Percentiles rank a stretch among this genome's conserved stretches.
These are phyloP conservation scores for Myxozyma nipponensis DNA, from an alignment of 805 yeast genomes.

Conservation along the genomic window DNA sequence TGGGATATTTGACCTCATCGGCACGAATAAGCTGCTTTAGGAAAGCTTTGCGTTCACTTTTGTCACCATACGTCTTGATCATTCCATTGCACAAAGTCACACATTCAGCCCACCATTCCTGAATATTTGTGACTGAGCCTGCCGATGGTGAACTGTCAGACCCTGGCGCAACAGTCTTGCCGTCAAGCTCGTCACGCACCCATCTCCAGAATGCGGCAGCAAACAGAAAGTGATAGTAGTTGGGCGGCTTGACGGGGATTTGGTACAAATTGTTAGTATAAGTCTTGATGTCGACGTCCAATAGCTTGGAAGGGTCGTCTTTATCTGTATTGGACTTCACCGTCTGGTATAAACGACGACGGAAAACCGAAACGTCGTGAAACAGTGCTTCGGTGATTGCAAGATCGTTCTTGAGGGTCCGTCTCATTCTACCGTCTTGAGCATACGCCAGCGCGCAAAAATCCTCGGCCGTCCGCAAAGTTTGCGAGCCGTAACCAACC, in stretches of 20 bases:
- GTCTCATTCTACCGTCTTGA: conserved; percentile 28
- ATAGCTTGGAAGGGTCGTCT: conserved; percentile 4
- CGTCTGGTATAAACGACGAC: conserved; percentile 18
- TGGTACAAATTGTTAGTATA: conserved; percentile 21
- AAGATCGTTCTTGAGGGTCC: conserved; percentile 25
- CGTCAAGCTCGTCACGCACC: conserved; percentile 25
- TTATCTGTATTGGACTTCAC: conserved; percentile 6
- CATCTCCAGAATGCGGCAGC: conserved; percentile 29
- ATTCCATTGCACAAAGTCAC: conserved; percentile 23
- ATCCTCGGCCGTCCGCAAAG: conserved; percentile 21
- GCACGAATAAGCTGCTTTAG: conserved; percentile 19
- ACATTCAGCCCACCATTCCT: conserved; percentile 27
- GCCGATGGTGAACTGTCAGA: not conserved
- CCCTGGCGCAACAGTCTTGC: conserved; percentile 10
- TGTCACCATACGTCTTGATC: conserved; percentile 9
- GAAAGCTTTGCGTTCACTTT: conserved; percentile 17
- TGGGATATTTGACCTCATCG: conserved; percentile 19
- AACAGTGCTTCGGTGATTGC: conserved; percentile 26
- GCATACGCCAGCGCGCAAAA: conserved; percentile 25
- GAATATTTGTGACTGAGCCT: conserved; percentile 7
- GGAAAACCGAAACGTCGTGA: conserved; percentile 21
- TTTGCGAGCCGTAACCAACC: conserved; percentile 19
- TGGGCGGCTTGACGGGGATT: conserved; percentile 18
- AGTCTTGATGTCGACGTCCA: conserved; percentile 21
- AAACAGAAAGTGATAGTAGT: conserved; percentile 23